These are phyloP conservation scores for Marsdenia floribunda DNA, from an alignment of 257 asterid species.

Conservation along the genomic window DNA sequence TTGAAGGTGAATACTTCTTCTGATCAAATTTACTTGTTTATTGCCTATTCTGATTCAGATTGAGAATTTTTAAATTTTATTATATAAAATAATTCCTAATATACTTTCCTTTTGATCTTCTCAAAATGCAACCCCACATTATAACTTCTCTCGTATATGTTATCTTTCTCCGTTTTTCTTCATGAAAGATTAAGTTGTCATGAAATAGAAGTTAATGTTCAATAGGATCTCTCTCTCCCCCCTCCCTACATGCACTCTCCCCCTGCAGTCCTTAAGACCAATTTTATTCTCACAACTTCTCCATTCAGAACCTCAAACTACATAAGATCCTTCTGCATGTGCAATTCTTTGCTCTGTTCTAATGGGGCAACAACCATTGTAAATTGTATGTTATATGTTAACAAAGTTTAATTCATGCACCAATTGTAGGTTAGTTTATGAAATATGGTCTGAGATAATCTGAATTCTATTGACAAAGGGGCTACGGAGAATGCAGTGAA, in stretches of 20 bases:
- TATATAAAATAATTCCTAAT: not conserved
- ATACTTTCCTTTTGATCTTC: not conserved
- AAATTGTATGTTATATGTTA: not conserved
- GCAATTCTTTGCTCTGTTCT: not conserved
- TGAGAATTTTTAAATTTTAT: not conserved
- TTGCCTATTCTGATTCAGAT: not conserved
- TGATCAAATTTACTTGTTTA: not conserved
- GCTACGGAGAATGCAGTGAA: not conserved
- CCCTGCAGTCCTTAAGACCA: not conserved
- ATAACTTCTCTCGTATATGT: not conserved
- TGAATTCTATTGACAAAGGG: not conserved
- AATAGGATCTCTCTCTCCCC: not conserved
- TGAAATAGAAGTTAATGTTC: no score
- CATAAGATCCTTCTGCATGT: not conserved
- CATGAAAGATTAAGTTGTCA: not conserved
- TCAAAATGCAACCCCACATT: not conserved
- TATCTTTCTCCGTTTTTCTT: not conserved
- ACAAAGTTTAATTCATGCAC: not conserved
- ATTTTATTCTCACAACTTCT: not conserved
- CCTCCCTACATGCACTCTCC: no score
- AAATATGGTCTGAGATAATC: not conserved
- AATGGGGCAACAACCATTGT: not conserved
- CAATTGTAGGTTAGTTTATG: not conserved
- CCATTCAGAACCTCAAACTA: not conserved
- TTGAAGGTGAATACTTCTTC: constrained; percentile 27